phyloP scores from a whole-genome alignment of 139 green algal genomes.

The Axilococcus clingmanii region DNA sequence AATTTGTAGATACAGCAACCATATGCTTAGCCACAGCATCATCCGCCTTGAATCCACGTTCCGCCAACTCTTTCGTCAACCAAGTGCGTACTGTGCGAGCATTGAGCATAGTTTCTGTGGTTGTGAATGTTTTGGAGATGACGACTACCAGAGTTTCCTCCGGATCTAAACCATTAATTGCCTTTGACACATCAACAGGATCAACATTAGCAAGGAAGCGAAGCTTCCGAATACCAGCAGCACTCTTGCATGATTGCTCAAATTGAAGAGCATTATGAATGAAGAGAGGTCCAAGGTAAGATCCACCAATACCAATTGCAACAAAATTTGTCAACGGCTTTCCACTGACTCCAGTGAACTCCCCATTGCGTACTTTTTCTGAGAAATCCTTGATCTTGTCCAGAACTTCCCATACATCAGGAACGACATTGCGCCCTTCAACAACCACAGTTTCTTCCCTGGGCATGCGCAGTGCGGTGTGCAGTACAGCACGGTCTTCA shows the following conservation, averaged over 20 bases:
- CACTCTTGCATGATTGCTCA: conserved; percentile 25
- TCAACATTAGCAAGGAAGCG: conserved; percentile 98
- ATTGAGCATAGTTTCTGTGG: conserved; percentile 99
- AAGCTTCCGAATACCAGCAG: conserved; percentile 56
- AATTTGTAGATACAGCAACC: conserved; percentile 85
- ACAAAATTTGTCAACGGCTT: conserved; percentile 95
- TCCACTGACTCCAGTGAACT: conserved; percentile 88
- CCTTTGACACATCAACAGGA: conserved; percentile 91
- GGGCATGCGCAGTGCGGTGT: conserved; percentile 82
- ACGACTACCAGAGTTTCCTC: conserved; percentile 92
- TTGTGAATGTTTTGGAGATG: conserved; percentile 99
- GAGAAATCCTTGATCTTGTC: conserved; percentile 96
- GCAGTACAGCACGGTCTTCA: conserved; percentile 92
- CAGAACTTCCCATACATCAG: conserved; percentile 92
- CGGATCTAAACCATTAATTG: conserved; percentile 70
- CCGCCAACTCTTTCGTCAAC: conserved; percentile 67
- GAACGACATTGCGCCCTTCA: conserved; percentile 70
- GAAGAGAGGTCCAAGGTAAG: conserved; percentile 95
- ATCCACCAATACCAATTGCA: conserved; percentile 94
- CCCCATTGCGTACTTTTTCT: conserved; percentile 42
- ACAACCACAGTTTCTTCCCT: conserved; percentile 43
- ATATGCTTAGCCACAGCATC: conserved; percentile 73
- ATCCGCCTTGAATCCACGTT: conserved; percentile 8
- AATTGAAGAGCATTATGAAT: conserved; percentile 92
- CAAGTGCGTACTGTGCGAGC: conserved; percentile 85